These are phyloP conservation scores for Excoecaria cochinchinensis DNA, from an alignment of 345 rosid species.

Conservation along the genomic window DNA sequence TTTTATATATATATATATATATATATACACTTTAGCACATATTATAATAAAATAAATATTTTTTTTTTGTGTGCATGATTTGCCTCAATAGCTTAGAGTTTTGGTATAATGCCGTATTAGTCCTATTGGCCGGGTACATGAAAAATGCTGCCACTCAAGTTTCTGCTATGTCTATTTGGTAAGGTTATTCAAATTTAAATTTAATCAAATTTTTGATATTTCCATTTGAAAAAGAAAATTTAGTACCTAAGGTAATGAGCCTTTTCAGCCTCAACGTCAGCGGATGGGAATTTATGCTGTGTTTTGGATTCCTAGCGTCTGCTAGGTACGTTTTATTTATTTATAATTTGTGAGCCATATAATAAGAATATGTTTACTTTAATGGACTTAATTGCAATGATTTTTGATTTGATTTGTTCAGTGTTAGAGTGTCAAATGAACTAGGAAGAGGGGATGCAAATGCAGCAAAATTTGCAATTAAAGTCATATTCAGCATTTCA, in stretches of 20 bases:
- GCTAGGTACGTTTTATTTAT: slow-evolving; percentile 28
- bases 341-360: too few species aligned
- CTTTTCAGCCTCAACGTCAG: slow-evolving; percentile 43
- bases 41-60: too few species aligned
- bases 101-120: slow-evolving; percentile 72
- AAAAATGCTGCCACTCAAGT: slow-evolving; percentile 52
- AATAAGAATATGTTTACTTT: neutral
- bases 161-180: slow-evolving; percentile 89
- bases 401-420: slow-evolving; percentile 3
- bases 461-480: slow-evolving; percentile 51
- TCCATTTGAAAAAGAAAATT: neutral
- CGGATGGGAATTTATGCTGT: slow-evolving; percentile 52
- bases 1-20: neutral
- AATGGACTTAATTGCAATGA: neutral
- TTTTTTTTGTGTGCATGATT: neutral
- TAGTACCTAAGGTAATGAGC: neutral
- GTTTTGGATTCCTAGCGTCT: slow-evolving; percentile 54
- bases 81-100: slow-evolving; percentile 56
- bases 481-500: slow-evolving; percentile 42
- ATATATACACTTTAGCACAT: neutral
- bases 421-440: slow-evolving; percentile 67
- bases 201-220: neutral
- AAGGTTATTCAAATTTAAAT: slow-evolving; percentile 10
- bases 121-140: slow-evolving; percentile 72
- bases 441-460: slow-evolving; percentile 55